A percentile compares a stretch with the other conserved stretches of the same genome.
phyloP scores from a whole-genome alignment of 306 rosid genomes.

The Adenanthera pavonina region DNA sequence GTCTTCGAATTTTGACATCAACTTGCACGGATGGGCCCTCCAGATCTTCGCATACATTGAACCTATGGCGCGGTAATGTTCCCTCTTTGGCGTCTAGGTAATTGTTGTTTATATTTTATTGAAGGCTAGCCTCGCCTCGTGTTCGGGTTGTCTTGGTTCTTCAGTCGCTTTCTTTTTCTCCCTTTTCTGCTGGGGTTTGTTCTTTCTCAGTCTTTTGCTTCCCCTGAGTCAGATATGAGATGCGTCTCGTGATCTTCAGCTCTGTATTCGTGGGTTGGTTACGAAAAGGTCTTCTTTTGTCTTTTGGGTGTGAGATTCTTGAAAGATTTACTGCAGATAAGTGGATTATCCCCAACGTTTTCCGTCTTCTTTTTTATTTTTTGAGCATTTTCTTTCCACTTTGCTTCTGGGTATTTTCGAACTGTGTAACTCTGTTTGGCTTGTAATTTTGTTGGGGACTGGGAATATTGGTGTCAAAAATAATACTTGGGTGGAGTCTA shows the following conservation, averaged over 20 bases:
- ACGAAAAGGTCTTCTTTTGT: conserved; percentile 34
- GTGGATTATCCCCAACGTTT: conserved; percentile 39
- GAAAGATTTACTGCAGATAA: conserved; percentile 46
- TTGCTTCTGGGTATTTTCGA: conserved; percentile 29
- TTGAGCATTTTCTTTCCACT: conserved; percentile 19
- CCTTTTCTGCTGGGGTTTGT: background rate
- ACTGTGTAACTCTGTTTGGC: conserved; percentile 29
- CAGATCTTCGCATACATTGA: conserved; percentile 52
- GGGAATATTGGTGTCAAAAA: background rate
- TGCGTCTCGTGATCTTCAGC: conserved; percentile 41
- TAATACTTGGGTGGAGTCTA: background rate
- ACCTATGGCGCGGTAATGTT: conserved; percentile 29
- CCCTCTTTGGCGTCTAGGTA: background rate
- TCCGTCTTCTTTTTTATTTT: background rate
- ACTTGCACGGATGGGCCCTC: conserved; percentile 31
- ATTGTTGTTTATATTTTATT: background rate
- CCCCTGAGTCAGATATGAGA: conserved; percentile 9
- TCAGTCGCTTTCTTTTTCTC: background rate
- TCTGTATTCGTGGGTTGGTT: conserved; percentile 42
- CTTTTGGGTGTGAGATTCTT: conserved; percentile 40
- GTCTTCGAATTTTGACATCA: background rate
- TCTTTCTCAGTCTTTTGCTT: background rate
- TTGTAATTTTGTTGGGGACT: conserved; percentile 23
- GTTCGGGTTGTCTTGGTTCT: background rate
- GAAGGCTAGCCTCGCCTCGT: background rate